phyloP scores from a whole-genome alignment of 2,329 filamentous ascomycete species.

The Botrytis medusae region DNA sequence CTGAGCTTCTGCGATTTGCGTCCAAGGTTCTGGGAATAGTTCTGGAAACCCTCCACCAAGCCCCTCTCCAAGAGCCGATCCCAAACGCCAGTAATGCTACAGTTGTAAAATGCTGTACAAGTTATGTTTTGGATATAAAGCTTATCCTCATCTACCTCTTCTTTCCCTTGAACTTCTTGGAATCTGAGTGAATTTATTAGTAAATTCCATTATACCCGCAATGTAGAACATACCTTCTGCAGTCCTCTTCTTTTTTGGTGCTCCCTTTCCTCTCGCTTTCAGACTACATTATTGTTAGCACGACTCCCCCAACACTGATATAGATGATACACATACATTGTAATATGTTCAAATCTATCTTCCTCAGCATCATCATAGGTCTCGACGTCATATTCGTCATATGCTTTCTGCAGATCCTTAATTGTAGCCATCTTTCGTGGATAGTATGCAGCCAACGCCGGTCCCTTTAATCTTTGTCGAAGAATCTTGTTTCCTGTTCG shows the following conservation, averaged over 20 bases:
- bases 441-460: constrained; percentile 82
- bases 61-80: background rate
- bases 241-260: constrained; percentile 86
- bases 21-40: background rate
- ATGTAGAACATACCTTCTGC: constrained; percentile 40
- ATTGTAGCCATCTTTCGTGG: constrained; percentile 65
- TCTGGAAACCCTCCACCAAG: background rate
- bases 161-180: constrained; percentile 48
- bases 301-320: constrained; percentile 61
- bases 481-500: constrained; percentile 91
- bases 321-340: constrained; percentile 13
- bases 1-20: constrained; percentile 8
- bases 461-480: constrained; percentile 83
- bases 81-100: constrained; percentile 38
- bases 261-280: constrained; percentile 79
- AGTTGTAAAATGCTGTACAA: constrained; percentile 34
- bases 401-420: constrained; percentile 67
- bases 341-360: constrained; percentile 57
- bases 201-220: background rate
- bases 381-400: constrained; percentile 44
- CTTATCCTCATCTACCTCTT: constrained; percentile 42
- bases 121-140: constrained; percentile 22
- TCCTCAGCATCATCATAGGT: constrained; percentile 71
- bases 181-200: constrained; percentile 39
- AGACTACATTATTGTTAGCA: constrained; percentile 50